A percentile compares a stretch with the other conserved stretches of the same genome.
These are phyloP conservation scores for Penicillium turbatum DNA, from an alignment of 495 filamentous ascomycete genomes.

Conservation along the genomic window DNA sequence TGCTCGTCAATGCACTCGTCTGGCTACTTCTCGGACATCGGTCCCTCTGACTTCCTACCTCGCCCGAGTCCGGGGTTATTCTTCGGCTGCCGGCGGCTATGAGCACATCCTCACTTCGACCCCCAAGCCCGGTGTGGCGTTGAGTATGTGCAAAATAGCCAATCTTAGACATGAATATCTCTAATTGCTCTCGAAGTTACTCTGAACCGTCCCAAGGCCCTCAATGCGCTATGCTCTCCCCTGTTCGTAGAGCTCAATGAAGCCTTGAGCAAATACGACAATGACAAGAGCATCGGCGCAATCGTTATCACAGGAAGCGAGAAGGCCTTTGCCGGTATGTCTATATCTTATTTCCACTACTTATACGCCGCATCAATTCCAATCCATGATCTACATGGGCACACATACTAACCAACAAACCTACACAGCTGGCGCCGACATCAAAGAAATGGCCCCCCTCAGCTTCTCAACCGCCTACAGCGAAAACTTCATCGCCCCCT, in stretches of 20 bases:
- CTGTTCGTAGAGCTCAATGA: conserved; percentile 86
- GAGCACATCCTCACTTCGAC: conserved; percentile 75
- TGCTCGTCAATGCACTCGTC: conserved; percentile 52
- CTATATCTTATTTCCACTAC: neutral
- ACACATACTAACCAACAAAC: conserved; percentile 2
- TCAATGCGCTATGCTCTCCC: conserved; percentile 86
- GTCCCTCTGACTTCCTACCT: conserved; percentile 41
- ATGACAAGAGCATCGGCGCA: conserved; percentile 62
- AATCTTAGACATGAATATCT: conserved; percentile 1
- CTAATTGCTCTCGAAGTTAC: conserved; percentile 57
- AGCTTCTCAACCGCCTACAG: conserved; percentile 83
- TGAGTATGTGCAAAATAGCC: conserved; percentile 54
- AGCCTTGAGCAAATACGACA: conserved; percentile 69
- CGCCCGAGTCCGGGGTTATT: conserved; percentile 52
- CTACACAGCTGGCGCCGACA: conserved; percentile 81
- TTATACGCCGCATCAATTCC: neutral
- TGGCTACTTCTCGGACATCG: conserved; percentile 54
- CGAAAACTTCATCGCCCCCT: conserved; percentile 85
- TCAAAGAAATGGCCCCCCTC: conserved; percentile 95
- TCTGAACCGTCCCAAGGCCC: conserved; percentile 89
- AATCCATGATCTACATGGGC: neutral
- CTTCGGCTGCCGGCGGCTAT: conserved; percentile 57
- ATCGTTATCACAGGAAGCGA: conserved; percentile 84
- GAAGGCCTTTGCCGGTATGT: conserved; percentile 74
- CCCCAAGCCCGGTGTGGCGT: conserved; percentile 82